phyloP scores from a whole-genome alignment of 805 yeast genomes.

The Metschnikowia lunata region DNA sequence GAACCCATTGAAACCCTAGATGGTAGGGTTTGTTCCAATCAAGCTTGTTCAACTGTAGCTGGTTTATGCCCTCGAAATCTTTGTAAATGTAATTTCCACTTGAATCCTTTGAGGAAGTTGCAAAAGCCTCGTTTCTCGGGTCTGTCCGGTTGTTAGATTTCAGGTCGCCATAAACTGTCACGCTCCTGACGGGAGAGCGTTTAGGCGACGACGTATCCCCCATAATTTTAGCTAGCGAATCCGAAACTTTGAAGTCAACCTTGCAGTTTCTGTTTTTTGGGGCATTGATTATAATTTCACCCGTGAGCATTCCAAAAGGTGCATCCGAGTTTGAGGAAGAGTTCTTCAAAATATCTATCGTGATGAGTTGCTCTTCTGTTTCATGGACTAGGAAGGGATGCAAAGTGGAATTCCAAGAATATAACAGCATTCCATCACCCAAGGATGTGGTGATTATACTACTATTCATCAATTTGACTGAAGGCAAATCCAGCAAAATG shows the following conservation, averaged over 20 bases:
- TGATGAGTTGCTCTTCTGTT: constrained; percentile 41
- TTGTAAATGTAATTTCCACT: constrained; percentile 48
- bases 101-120: constrained; percentile 35
- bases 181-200: constrained; percentile 59
- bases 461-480: constrained; percentile 39
- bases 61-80: constrained; percentile 58
- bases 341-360: constrained; percentile 48
- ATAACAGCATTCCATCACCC: constrained; percentile 48
- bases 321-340: constrained; percentile 40
- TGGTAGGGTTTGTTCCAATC: constrained; percentile 56
- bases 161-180: constrained; percentile 47
- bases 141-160: constrained; percentile 6
- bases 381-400: constrained; percentile 38
- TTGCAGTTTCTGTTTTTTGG: constrained; percentile 63
- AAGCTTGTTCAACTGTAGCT: constrained; percentile 59
- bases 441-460: constrained; percentile 31
- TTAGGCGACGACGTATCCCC: constrained; percentile 23
- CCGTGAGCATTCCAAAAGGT: constrained; percentile 63
- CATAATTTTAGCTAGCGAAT: constrained; percentile 28
- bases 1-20: constrained; percentile 74
- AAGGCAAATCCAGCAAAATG: constrained; percentile 59
- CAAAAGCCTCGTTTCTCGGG: background rate
- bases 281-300: constrained; percentile 55
- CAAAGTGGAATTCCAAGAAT: constrained; percentile 48
- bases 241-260: constrained; percentile 52